Evolutionary conservation across 2,329 filamentous ascomycete genomes (phyloP).

Genomic region (Fusarium torreyae): DNA sequence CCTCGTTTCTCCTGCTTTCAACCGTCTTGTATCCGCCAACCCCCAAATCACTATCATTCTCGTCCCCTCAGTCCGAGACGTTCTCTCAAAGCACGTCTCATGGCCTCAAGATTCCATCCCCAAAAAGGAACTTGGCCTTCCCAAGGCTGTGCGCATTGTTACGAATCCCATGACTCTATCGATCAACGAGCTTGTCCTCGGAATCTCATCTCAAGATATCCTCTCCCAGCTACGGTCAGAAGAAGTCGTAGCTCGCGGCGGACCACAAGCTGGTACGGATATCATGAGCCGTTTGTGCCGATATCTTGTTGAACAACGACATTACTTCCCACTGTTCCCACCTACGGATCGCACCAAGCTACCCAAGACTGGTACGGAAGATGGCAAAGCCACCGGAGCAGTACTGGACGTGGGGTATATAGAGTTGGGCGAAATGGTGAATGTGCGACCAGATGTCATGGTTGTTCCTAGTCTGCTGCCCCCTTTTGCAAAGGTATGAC

Average conservation of each 20-base stretch:
- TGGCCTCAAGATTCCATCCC: constrained; percentile 80
- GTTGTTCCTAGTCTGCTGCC: constrained; percentile 86
- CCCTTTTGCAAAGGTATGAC: constrained; percentile 86
- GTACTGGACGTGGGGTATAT: constrained; percentile 87
- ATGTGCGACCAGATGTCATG: constrained; percentile 86
- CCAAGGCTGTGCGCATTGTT: constrained; percentile 81
- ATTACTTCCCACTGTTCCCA: constrained; percentile 92
- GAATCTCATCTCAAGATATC: constrained; percentile 86
- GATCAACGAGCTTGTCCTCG: constrained; percentile 88
- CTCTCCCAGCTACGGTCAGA: constrained; percentile 86
- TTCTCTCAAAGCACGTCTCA: constrained; percentile 85
- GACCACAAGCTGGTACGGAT: constrained; percentile 58
- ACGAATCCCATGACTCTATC: constrained; percentile 93
- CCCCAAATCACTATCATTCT: constrained; percentile 87
- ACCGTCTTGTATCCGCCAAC: constrained; percentile 77
- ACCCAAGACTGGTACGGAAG: constrained; percentile 74
- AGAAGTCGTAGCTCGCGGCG: constrained; percentile 65
- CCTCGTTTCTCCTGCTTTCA: constrained; percentile 81
- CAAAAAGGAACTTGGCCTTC: constrained; percentile 81
- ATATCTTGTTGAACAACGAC: constrained; percentile 89
- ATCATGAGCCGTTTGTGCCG: constrained; percentile 79
- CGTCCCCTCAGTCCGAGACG: constrained; percentile 86
- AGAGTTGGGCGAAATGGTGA: constrained; percentile 92
- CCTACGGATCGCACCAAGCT: constrained; percentile 78
- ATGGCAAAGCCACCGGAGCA: constrained; percentile 77